Evolutionary conservation across 2,329 filamentous ascomycete species (phyloP).

Genomic region (Xylaria sp.): DNA sequence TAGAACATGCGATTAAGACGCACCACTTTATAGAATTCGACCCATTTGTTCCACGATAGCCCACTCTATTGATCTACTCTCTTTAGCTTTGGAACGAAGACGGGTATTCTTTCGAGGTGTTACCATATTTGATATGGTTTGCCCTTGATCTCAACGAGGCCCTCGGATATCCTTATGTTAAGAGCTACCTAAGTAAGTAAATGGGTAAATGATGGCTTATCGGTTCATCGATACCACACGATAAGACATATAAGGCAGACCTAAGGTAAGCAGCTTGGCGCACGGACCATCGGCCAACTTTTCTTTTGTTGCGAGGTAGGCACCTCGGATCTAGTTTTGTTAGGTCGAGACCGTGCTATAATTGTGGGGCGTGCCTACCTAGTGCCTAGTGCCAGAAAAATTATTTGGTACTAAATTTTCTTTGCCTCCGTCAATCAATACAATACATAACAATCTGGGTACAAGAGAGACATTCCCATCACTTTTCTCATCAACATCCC

Average conservation of each 20-base stretch:
- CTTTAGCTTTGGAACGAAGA: too few relatives aligned
- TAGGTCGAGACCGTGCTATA: slow-evolving; percentile 8
- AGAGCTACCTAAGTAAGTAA: too few relatives aligned
- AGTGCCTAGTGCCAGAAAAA: slow-evolving; percentile 41
- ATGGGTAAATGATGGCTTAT: background rate
- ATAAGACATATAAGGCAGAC: too few relatives aligned
- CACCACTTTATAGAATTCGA: background rate
- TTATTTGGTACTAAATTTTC: slow-evolving; percentile 45
- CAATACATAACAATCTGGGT: too few relatives aligned
- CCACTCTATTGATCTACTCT: too few relatives aligned
- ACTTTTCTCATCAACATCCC: slow-evolving; percentile 38
- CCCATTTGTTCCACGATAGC: background rate
- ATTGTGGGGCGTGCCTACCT: slow-evolving; percentile 40
- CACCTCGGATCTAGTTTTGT: slow-evolving; percentile 6
- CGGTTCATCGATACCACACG: too few relatives aligned
- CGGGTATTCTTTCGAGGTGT: too few relatives aligned
- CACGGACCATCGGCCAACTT: background rate
- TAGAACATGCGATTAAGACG: background rate
- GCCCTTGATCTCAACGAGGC: too few relatives aligned
- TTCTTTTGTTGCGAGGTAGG: slow-evolving; percentile 5
- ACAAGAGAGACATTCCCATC: slow-evolving; percentile 16
- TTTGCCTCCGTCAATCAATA: slow-evolving; percentile 46
- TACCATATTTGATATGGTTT: too few relatives aligned
- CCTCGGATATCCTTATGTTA: too few relatives aligned
- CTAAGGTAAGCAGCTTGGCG: background rate